Evolutionary conservation across 1,284 basidiomycete genomes (phyloP).

Genomic region (Tylopilus sp.): DNA sequence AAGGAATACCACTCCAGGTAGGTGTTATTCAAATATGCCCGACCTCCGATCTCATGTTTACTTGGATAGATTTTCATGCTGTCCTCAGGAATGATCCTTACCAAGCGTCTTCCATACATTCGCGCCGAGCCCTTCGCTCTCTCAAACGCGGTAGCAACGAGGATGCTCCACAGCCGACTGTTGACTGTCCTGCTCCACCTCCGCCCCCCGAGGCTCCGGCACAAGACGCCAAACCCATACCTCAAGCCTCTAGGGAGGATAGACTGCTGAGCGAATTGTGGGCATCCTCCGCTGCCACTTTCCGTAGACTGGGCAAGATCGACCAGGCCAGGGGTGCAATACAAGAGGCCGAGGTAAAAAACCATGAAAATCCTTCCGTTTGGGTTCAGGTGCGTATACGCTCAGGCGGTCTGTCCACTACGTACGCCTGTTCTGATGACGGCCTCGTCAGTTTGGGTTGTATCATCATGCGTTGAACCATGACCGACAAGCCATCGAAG

Average conservation of each 20-base stretch:
- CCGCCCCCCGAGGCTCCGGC: constrained; percentile 48
- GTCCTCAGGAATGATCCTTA: constrained; percentile 71
- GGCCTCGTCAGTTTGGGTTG: constrained; percentile 71
- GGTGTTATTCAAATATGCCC: background rate
- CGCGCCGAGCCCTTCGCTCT: constrained; percentile 69
- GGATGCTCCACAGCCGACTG: constrained; percentile 48
- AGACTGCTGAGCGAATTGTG: constrained; percentile 88
- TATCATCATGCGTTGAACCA: constrained; percentile 74
- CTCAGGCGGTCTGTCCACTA: background rate
- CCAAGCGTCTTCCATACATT: constrained; percentile 90
- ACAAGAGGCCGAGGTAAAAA: constrained; percentile 93
- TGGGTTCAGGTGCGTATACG: constrained; percentile 88
- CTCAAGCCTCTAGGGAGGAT: constrained; percentile 70
- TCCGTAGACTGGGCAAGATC: constrained; percentile 89
- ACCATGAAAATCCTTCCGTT: constrained; percentile 88
- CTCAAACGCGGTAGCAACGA: constrained; percentile 52
- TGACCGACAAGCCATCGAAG: constrained; percentile 72
- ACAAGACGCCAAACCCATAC: constrained; percentile 48
- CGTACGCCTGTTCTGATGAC: background rate
- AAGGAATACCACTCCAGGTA: constrained; percentile 74
- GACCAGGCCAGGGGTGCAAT: constrained; percentile 93
- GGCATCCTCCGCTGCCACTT: constrained; percentile 95
- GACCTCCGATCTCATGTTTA: constrained; percentile 5
- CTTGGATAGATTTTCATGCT: constrained; percentile 68
- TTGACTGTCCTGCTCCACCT: constrained; percentile 54